phyloP scores from a whole-genome alignment of 192 early-diverging fungal genomes.

The Coemansia sp. region DNA sequence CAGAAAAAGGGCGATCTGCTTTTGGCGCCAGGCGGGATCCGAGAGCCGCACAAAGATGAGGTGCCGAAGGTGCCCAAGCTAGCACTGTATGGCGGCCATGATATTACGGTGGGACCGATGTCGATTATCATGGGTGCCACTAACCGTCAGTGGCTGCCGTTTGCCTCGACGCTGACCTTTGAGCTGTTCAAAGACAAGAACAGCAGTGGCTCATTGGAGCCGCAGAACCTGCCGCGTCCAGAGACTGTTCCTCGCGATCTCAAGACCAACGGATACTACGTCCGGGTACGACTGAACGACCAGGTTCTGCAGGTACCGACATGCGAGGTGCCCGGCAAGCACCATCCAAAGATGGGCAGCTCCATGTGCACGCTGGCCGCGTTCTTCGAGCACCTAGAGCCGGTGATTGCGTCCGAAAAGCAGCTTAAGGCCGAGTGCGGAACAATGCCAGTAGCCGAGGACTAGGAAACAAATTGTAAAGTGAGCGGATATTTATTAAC shows the following conservation, averaged over 20 bases:
- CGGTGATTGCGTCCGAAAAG: constrained; percentile 15
- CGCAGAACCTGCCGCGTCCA: constrained; percentile 10
- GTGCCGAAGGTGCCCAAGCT: constrained; percentile 28
- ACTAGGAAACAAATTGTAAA: not conserved
- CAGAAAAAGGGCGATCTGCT: constrained; percentile 23
- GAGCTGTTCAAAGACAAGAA: constrained; percentile 36
- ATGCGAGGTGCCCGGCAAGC: constrained; percentile 30
- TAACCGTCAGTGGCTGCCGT: constrained; percentile 28
- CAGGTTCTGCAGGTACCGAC: constrained; percentile 23
- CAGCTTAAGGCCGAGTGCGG: constrained; percentile 27
- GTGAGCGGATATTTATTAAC: not conserved
- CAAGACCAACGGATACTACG: constrained; percentile 17
- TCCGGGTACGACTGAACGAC: constrained; percentile 40
- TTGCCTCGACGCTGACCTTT: constrained; percentile 40
- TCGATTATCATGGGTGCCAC: constrained; percentile 25
- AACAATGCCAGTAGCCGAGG: constrained; percentile 4
- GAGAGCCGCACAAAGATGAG: constrained; percentile 9
- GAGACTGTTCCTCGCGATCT: not conserved
- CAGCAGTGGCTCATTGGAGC: not conserved
- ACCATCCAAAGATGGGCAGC: constrained; percentile 38
- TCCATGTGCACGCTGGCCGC: constrained; percentile 46
- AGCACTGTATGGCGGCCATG: constrained; percentile 35
- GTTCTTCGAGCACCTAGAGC: constrained; percentile 41
- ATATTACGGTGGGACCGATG: constrained; percentile 31
- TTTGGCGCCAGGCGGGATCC: constrained; percentile 18